Evolutionary conservation across 495 filamentous ascomycete genomes (phyloP), one percentile per base, ranked within the genome.

Genomic region (Penicillium simplicissimum): DNA sequence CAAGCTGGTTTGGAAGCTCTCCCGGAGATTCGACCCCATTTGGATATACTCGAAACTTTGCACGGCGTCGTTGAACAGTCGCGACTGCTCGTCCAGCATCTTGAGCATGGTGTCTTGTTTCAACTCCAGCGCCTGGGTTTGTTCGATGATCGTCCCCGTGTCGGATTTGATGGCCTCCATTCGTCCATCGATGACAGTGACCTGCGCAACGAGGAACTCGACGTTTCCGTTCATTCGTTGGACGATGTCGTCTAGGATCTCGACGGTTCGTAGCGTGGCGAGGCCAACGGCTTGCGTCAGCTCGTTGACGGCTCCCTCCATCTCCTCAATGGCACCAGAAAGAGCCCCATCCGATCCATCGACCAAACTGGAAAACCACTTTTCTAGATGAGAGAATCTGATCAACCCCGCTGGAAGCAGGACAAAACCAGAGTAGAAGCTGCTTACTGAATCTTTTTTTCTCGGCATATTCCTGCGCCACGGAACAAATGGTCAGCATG

Each of bases 181-280:
- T 33, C 48, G 48, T 15, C 31, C 48, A 33, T 51, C 48, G 25
- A 51, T 51, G 9, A 51, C 5, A 11, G 17, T 51, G 11, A 23
- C 48, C 6, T 33, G 31, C 9, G 48, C 17, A 25, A 51, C 48
- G 5, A 51, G 48, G 15, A 51, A 51, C 48, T 51, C 48, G 15
- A 51, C 48, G 21, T 51, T 51, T 28, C 48, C 48, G 33, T 51
- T 51, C 48, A 51, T 51, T 11, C 48, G 31, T 34, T 51, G 23
- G 21, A 51, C 48, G n/a, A 51, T 23, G 14, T 51, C 48, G 31
- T 51, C 48, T 1, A 51, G 48, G 3, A 51, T 33, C 28, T 51
- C 21, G 25, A 51, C 48, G 1, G 48, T 51, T 23, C 28, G 10
- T 33, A 51, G 48, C 10, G 48, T 51, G 15, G 48, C 14, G 23